Conservation (phyloP, 2,329 filamentous ascomycete species). For the Mycosphaerella sp. region DNA sequence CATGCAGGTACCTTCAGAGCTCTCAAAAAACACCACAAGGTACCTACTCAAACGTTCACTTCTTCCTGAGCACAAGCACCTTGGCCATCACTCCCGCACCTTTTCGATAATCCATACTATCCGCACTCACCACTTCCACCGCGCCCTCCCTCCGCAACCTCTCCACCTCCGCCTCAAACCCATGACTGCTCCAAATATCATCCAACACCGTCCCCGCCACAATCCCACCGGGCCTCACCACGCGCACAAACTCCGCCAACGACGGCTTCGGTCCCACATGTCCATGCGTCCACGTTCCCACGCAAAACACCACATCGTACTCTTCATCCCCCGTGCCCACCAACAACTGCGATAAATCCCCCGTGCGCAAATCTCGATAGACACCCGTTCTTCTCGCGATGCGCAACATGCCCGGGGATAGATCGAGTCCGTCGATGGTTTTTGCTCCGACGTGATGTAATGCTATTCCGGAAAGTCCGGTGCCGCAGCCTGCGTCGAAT, state of each 20-base stretch:
- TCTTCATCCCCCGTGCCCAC: conserved; percentile 37
- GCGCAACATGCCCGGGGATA: conserved; percentile 48
- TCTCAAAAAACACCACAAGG: no score
- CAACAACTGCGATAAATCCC: conserved; percentile 41
- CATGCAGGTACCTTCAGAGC: no score
- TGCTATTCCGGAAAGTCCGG: conserved; percentile 43
- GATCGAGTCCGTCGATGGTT: conserved; percentile 47
- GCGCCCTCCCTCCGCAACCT: conserved; percentile 31
- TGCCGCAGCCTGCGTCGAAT: conserved; percentile 53
- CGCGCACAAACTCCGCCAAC: conserved; percentile 46
- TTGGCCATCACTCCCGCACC: conserved; percentile 19
- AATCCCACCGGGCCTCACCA: conserved; percentile 43
- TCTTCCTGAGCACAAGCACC: conserved; percentile 27
- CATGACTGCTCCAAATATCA: conserved; percentile 45
- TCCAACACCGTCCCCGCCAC: conserved; percentile 49
- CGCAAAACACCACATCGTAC: conserved; percentile 48
- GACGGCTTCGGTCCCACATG: conserved; percentile 48
- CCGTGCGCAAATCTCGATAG: conserved; percentile 43
- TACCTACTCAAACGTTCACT: not conserved
- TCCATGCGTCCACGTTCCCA: conserved; percentile 50
- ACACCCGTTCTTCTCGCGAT: conserved; percentile 43
- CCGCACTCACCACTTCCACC: conserved; percentile 35
- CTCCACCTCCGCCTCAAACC: conserved; percentile 44
- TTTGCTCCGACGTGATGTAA: conserved; percentile 40
- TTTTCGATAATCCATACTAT: conserved; percentile 30